These are phyloP conservation scores for Pseudomonodictys pantanalensis DNA, from an alignment of 495 filamentous ascomycete genomes.

Conservation along the genomic window DNA sequence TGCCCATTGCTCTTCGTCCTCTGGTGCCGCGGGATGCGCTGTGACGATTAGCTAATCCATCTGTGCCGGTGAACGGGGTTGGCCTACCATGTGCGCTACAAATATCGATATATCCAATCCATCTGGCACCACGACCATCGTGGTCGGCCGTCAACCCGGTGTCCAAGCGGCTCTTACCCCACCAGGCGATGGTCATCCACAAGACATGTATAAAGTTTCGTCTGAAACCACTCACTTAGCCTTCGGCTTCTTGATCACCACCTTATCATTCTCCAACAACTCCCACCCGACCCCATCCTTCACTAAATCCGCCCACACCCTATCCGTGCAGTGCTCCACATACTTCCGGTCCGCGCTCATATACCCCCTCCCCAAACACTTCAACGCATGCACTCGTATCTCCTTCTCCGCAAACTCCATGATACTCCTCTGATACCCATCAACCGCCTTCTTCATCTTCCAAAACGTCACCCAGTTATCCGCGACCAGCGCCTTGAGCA, in stretches of 20 bases:
- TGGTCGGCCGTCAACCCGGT: too few species aligned
- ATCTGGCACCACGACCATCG: too few species aligned
- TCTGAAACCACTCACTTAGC: conserved; percentile 37
- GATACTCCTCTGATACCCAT: conserved; percentile 69
- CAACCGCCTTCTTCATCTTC: conserved; percentile 64
- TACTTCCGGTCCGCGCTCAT: conserved; percentile 64
- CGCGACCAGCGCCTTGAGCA: conserved; percentile 67
- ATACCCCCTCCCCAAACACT: conserved; percentile 80
- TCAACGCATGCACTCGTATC: conserved; percentile 69
- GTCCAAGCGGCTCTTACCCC: too few species aligned
- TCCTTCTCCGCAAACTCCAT: conserved; percentile 75
- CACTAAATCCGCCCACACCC: conserved; percentile 66
- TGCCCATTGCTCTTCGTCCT: too few species aligned
- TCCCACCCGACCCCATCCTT: conserved; percentile 76
- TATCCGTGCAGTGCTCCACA: conserved; percentile 59
- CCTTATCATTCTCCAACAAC: conserved; percentile 55
- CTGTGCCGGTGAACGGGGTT: too few species aligned
- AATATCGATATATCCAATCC: conserved; percentile 16
- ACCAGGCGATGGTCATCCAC: not conserved
- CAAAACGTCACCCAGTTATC: conserved; percentile 83
- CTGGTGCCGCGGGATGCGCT: too few species aligned
- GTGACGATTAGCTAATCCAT: too few species aligned
- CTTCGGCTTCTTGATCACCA: conserved; percentile 67
- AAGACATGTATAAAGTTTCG: not conserved
- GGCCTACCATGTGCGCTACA: too few species aligned